These are phyloP conservation scores for Russula abietina DNA, from an alignment of 768 basidiomycete species.

Conservation along the genomic window DNA sequence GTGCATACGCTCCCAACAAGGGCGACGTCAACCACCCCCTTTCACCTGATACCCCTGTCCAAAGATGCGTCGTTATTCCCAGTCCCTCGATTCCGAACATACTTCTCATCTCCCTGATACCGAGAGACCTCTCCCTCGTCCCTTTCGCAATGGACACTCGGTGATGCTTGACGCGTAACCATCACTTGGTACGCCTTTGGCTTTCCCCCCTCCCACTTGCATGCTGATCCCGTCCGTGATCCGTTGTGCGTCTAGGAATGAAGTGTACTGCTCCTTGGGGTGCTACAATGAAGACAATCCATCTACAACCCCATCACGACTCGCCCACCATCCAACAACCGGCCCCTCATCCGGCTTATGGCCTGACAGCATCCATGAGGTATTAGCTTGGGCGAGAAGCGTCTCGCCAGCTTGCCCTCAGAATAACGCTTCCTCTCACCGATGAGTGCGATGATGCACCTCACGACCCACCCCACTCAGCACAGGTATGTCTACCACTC, in stretches of 20 bases:
- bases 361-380: constrained; percentile 36
- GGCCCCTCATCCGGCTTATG: constrained; percentile 14
- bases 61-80: no score
- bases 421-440: constrained; percentile 23
- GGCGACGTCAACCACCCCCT: no score
- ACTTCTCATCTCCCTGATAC: no score
- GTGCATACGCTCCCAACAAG: no score
- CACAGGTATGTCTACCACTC: constrained; percentile 18
- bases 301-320: constrained; percentile 9
- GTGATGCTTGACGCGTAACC: constrained; percentile 65
- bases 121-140: constrained; percentile 13
- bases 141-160: constrained; percentile 49
- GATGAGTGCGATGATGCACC: neutral
- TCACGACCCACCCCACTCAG: constrained; percentile 13
- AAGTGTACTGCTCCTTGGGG: constrained; percentile 53
- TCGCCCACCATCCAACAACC: constrained; percentile 2
- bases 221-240: constrained; percentile 28
- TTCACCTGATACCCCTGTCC: no score
- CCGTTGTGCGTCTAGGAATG: constrained; percentile 29
- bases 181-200: constrained; percentile 44
- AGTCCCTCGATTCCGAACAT: no score
- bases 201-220: constrained; percentile 10
- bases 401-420: constrained; percentile 27
- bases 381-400: constrained; percentile 38
- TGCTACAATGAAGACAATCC: constrained; percentile 34